Percentiles rank a stretch among this genome's conserved stretches.
Evolutionary conservation across 257 asterid genomes (phyloP).

Genomic region (Penstemon eatonii): DNA sequence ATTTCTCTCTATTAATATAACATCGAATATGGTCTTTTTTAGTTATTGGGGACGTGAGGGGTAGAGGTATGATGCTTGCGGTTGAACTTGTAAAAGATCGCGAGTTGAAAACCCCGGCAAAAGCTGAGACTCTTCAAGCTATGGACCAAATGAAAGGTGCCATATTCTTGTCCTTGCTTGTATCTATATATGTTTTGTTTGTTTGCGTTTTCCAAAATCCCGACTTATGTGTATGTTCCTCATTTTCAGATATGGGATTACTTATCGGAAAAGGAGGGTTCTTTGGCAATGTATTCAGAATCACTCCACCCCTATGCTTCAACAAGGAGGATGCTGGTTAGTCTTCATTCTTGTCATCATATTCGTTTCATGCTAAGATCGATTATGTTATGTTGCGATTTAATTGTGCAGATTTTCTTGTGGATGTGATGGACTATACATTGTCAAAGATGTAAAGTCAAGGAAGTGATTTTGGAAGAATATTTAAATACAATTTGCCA

Average conservation of each 20-base stretch:
- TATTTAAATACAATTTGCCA: background rate
- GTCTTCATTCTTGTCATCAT: slow-evolving; percentile 12
- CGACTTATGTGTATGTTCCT: background rate
- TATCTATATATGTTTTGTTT: too few species aligned
- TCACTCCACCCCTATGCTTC: slow-evolving; percentile 98
- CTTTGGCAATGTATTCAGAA: slow-evolving; percentile 80
- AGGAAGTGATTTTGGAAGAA: background rate
- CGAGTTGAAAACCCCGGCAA: slow-evolving; percentile 75
- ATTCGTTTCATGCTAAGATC: background rate
- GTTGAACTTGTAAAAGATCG: slow-evolving; percentile 88
- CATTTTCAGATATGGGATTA: slow-evolving; percentile 74
- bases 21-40: slow-evolving; percentile 18
- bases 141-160: slow-evolving; percentile 88
- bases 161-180: slow-evolving; percentile 5
- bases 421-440: slow-evolving; percentile 55
- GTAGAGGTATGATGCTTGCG: slow-evolving; percentile 90
- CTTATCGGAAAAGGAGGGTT: slow-evolving; percentile 91
- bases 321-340: slow-evolving; percentile 87
- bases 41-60: slow-evolving; percentile 94
- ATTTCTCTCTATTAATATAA: background rate
- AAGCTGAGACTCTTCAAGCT: slow-evolving; percentile 59
- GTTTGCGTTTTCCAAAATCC: background rate
- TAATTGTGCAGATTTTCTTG: slow-evolving; percentile 48
- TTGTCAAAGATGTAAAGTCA: slow-evolving; percentile 46
- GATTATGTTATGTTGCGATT: background rate